Conservation (phyloP, 2,329 filamentous ascomycete species). For the Xylaria sp. region DNA sequence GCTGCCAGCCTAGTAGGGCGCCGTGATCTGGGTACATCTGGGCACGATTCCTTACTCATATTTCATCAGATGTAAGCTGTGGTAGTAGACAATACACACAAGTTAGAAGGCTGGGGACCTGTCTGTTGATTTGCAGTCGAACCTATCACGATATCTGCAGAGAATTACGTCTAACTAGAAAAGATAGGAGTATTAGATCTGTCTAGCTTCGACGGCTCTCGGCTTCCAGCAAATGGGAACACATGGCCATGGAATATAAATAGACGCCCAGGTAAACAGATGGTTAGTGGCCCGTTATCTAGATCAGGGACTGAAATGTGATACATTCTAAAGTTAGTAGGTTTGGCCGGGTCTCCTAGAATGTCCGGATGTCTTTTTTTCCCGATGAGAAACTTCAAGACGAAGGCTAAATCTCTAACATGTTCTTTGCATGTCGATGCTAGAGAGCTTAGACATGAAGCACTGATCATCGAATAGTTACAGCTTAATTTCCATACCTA, state of each 20-base stretch:
- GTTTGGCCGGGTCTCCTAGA: background rate
- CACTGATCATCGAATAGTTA: background rate
- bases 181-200: conserved; percentile 27
- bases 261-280: background rate
- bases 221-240: conserved; percentile 1
- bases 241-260: conserved; percentile 11
- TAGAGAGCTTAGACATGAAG: background rate
- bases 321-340: background rate
- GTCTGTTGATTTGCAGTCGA: conserved; percentile 13
- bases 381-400: background rate
- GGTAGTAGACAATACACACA: too few species aligned
- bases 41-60: too few species aligned
- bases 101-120: background rate
- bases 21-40: conserved; percentile 8
- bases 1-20: background rate
- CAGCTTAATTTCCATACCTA: too few species aligned
- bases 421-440: background rate
- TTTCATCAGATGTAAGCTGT: too few species aligned
- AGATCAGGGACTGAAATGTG: background rate
- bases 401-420: background rate
- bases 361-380: background rate
- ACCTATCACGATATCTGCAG: conserved; percentile 22
- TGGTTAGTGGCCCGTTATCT: background rate
- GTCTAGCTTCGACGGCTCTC: conserved; percentile 25
- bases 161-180: conserved; percentile 27